Percentiles rank a stretch among this genome's conserved stretches.
These are phyloP conservation scores for Proliferodiscus dingleyae DNA, from an alignment of 2,329 filamentous ascomycete species.

Conservation along the genomic window DNA sequence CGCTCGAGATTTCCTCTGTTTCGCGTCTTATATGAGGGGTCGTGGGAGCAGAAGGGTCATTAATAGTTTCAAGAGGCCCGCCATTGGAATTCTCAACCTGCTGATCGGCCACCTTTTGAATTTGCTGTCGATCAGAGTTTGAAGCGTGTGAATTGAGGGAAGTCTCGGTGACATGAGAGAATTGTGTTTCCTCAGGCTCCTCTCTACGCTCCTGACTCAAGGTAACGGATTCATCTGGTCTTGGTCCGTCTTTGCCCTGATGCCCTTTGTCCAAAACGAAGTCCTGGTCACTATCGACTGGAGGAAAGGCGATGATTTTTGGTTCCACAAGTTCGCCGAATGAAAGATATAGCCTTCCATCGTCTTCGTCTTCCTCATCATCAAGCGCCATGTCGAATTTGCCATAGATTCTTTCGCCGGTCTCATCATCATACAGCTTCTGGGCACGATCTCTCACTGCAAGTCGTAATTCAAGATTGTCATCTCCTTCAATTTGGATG, in stretches of 20 bases:
- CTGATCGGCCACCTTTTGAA: neutral
- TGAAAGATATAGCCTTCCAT: slow-evolving; percentile 54
- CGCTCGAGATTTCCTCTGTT: slow-evolving; percentile 19
- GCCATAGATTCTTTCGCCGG: slow-evolving; percentile 68
- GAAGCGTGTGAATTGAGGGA: slow-evolving; percentile 19
- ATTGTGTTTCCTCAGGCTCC: slow-evolving; percentile 20
- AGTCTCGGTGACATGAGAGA: slow-evolving; percentile 27
- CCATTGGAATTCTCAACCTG: neutral
- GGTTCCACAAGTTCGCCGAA: slow-evolving; percentile 64
- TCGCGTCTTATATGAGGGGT: neutral
- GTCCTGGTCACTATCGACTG: slow-evolving; percentile 22
- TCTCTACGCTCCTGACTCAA: slow-evolving; percentile 14
- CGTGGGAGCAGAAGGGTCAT: neutral
- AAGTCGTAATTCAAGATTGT: slow-evolving; percentile 55
- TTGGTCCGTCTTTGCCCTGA: slow-evolving; percentile 11
- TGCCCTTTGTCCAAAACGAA: slow-evolving; percentile 6
- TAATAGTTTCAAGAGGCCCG: neutral
- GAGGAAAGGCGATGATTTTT: slow-evolving; percentile 51
- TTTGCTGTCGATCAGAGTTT: slow-evolving; percentile 2
- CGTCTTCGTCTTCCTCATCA: slow-evolving; percentile 48
- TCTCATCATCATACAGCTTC: slow-evolving; percentile 57
- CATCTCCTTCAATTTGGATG: slow-evolving; percentile 49
- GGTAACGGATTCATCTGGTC: slow-evolving; percentile 13
- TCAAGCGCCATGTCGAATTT: slow-evolving; percentile 72
- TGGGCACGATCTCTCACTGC: slow-evolving; percentile 62